A percentile compares a stretch with the other conserved stretches of the same genome.
These are phyloP conservation scores for Pachysandra terminalis DNA, from an alignment of 164 flowering plant genomes.

Conservation along the genomic window DNA sequence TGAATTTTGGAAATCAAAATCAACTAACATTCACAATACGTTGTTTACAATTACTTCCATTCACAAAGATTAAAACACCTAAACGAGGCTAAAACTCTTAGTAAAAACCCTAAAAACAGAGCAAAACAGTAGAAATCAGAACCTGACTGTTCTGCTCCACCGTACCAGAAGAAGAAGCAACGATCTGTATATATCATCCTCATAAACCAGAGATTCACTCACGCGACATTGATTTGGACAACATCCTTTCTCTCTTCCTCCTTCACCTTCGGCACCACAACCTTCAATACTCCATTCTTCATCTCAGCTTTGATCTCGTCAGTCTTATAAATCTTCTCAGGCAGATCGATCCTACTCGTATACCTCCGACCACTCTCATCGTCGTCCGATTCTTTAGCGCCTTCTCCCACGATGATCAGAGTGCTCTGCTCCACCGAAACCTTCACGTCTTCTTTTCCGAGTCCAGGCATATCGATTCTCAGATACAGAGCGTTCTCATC, in stretches of 20 bases:
- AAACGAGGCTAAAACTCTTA: no score
- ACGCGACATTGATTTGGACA: constrained; percentile 49
- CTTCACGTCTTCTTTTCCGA: constrained; percentile 59
- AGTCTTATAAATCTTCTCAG: constrained; percentile 39
- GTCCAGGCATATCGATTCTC: constrained; percentile 76
- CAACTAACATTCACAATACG: no score
- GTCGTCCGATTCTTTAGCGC: constrained; percentile 33
- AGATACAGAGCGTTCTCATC: constrained; percentile 45
- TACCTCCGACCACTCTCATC: constrained; percentile 41
- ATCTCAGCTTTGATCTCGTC: constrained; percentile 72
- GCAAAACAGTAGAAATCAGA: no score
- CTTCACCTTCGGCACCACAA: constrained; percentile 60
- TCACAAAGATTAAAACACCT: no score
- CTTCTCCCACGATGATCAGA: constrained; percentile 57
- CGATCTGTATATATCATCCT: no score
- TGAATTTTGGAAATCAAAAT: no score
- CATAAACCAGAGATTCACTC: not conserved
- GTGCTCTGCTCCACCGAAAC: constrained; percentile 64
- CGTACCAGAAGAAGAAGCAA: no score
- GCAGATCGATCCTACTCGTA: constrained; percentile 56
- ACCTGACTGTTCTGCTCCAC: no score
- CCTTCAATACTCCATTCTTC: constrained; percentile 78
- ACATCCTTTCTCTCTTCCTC: constrained; percentile 64
- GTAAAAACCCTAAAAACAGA: no score
- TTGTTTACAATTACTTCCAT: no score